Conservation (phyloP, 352 stramenopile species). For the Pythium oligandrum region DNA sequence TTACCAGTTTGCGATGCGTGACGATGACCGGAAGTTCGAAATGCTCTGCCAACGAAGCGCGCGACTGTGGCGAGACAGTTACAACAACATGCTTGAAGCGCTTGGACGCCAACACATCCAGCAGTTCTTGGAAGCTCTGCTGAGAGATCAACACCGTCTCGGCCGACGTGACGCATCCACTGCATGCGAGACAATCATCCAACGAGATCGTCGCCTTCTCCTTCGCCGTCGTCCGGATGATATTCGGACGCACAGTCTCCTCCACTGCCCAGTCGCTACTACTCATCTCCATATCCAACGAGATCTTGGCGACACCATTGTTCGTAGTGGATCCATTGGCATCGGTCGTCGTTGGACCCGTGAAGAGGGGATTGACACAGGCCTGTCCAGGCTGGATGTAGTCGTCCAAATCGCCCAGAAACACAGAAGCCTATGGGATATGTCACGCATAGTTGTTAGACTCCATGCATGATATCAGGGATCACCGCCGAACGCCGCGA, state of each 20-base stretch:
- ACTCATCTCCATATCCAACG: slow-evolving; percentile 69
- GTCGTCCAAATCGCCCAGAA: slow-evolving; percentile 92
- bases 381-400: slow-evolving; percentile 93
- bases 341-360: slow-evolving; percentile 17
- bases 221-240: slow-evolving; percentile 70
- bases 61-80: slow-evolving; percentile 86
- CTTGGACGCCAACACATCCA: slow-evolving; percentile 50
- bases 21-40: slow-evolving; percentile 60
- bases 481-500: background rate
- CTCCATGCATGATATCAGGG: too few relatives aligned
- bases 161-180: slow-evolving; percentile 96
- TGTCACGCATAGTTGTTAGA: slow-evolving; percentile 1
- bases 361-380: slow-evolving; percentile 93
- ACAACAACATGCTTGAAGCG: slow-evolving; percentile 69
- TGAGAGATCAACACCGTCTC: slow-evolving; percentile 98
- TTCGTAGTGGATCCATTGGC: slow-evolving; percentile 5
- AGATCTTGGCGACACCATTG: slow-evolving; percentile 59
- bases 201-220: slow-evolving; percentile 93
- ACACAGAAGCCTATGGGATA: slow-evolving; percentile 77
- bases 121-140: slow-evolving; percentile 89
- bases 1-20: slow-evolving; percentile 74
- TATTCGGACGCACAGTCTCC: slow-evolving; percentile 47
- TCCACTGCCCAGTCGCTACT: slow-evolving; percentile 46
- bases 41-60: slow-evolving; percentile 81
- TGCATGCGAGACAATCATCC: slow-evolving; percentile 96